These are phyloP conservation scores for Sanghuangporus weigelae DNA, from an alignment of 1,284 basidiomycete genomes.

Conservation along the genomic window DNA sequence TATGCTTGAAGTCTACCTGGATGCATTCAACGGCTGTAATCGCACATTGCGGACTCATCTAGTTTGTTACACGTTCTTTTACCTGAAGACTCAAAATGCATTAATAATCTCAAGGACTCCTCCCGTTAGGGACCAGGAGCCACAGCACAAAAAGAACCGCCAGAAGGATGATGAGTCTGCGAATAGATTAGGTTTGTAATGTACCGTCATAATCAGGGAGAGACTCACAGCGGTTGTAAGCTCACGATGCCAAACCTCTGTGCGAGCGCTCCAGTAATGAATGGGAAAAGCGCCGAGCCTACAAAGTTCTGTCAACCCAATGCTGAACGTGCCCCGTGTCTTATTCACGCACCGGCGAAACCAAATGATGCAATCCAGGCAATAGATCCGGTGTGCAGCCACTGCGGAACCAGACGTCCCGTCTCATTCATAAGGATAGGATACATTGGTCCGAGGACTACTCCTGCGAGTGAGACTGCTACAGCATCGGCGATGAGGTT, in stretches of 20 bases:
- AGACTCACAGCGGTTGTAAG: constrained; percentile 51
- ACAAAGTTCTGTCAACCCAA: constrained; percentile 27
- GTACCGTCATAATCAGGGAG: neutral
- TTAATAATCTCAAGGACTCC: neutral
- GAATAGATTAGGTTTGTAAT: neutral
- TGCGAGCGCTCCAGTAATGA: constrained; percentile 51
- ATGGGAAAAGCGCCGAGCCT: constrained; percentile 52
- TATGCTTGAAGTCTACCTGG: too few relatives aligned
- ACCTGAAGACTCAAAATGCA: neutral
- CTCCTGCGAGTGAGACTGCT: constrained; percentile 48
- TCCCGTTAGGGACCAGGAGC: constrained; percentile 34
- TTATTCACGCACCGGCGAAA: constrained; percentile 14
- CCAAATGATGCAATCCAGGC: constrained; percentile 41
- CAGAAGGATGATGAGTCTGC: constrained; percentile 43
- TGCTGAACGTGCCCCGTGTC: constrained; percentile 11
- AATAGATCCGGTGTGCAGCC: constrained; percentile 48
- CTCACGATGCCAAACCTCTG: constrained; percentile 42
- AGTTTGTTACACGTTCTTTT: neutral
- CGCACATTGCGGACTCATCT: too few relatives aligned
- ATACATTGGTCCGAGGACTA: constrained; percentile 50
- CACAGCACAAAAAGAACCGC: constrained; percentile 37
- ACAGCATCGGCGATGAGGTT: constrained; percentile 47
- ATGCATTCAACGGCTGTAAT: too few relatives aligned
- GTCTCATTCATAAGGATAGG: constrained; percentile 50
- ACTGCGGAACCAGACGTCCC: constrained; percentile 41